phyloP scores from a whole-genome alignment of 2,329 filamentous ascomycete species.

The Cladosporium phlei region DNA sequence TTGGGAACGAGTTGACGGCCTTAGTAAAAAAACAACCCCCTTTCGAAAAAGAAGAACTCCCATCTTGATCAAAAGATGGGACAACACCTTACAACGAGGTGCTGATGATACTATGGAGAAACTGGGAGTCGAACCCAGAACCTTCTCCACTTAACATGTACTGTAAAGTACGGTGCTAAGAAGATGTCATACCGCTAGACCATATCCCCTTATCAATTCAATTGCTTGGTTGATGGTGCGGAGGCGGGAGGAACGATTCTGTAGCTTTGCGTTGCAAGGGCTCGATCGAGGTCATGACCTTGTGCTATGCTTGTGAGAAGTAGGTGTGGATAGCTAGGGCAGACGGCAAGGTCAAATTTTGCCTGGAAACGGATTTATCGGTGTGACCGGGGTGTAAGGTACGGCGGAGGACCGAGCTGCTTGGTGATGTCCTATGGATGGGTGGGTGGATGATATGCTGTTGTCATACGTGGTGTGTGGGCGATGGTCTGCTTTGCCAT shows the following conservation, averaged over 20 bases:
- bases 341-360: too few relatives aligned
- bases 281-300: too few relatives aligned
- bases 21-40: background rate
- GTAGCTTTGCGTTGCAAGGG: background rate
- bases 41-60: background rate
- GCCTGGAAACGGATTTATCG: too few relatives aligned
- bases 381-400: too few relatives aligned
- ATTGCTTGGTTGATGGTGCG: background rate
- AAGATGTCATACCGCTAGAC: constrained; percentile 15
- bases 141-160: constrained; percentile 12
- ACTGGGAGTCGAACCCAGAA: constrained; percentile 12
- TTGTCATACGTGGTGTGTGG: too few relatives aligned
- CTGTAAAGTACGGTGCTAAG: constrained; percentile 6
- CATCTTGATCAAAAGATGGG: constrained; percentile 7
- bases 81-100: background rate
- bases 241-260: background rate
- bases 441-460: too few relatives aligned
- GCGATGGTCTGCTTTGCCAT: too few relatives aligned
- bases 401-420: too few relatives aligned
- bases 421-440: too few relatives aligned
- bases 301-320: too few relatives aligned
- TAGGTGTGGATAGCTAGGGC: too few relatives aligned
- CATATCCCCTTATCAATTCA: constrained; percentile 10
- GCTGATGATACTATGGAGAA: constrained; percentile 1
- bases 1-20: background rate